Evolutionary conservation across 805 yeast genomes (phyloP), one percentile per base, ranked within the genome.

Genomic region (Nakazawaea wyomingensis): DNA sequence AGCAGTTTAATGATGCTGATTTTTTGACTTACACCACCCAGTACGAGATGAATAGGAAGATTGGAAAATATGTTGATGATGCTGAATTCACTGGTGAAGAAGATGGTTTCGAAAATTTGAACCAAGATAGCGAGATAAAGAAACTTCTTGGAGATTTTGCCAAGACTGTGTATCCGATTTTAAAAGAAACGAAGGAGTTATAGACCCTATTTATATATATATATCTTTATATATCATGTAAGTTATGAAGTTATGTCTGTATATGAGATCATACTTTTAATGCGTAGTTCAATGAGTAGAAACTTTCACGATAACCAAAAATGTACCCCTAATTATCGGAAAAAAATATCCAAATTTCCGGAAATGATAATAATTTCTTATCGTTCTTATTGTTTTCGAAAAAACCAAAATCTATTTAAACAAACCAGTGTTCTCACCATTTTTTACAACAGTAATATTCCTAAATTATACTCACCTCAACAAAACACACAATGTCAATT

Each of bases 71-170:
- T 3, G 22, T 22, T 10, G 26, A 37, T 4, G 46, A 43, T 20
- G 16, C 27, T 16, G 34, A 34, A 11, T 44, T 13, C 37, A 37
- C 37, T 14, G 47, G 39, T 14, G 47, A 44, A 26, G 47, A 44
- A 8, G 39, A 28, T 13, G 40, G 38, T 3, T 43, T 43, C 16
- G 46, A 37, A 6, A 29, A 27, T 11, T 34, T 43, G 42, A 26
- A 29, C 16, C 10, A 10, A 16, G 39, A 29, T 18, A 35, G 17
- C 4, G 43, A 44, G 34, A 44, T 44, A 9, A 34, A 34, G 30
- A 38, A 39, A 26, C 29, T 44, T 10, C 35, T 41, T 11, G 32
- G n/a, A 3, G 9, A 19, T 9, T 41, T 40, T 28, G 33, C 24
- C 11, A 16, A 13, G 6, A 9, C 17, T 13, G 13, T 21, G 8